Evolutionary conservation across 1,139 yeast genomes (phyloP), one percentile per base, ranked within the genome.

Genomic region (Geotrichum cucujoidarum): DNA sequence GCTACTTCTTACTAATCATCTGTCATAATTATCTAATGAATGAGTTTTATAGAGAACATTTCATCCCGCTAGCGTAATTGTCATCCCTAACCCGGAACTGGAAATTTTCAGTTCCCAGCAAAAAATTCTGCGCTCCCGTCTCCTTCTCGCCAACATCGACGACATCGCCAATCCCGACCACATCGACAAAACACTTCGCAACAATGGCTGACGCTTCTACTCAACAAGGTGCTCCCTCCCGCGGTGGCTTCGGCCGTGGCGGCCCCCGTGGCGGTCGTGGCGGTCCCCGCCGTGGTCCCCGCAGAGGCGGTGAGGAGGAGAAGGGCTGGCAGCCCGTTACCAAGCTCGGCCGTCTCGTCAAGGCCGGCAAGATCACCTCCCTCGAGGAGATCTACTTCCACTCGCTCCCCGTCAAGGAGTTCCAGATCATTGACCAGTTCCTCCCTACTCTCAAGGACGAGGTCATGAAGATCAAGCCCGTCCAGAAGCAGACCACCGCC

Each of bases 241-340:
- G 56, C 46, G 56, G 57, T 47, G 65, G 66, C 40, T 58, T 62
- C 39, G 57, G 58, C 35, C 62, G 64, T 39, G 63, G 70, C 48
- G 78, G 80, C 61, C 78, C 79, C 71, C 81, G 80, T 70, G 82
- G 80, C 55, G 74, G 77, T 63, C 63, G 67, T 52, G 64, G 76
- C 56, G 76, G 78, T 60, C 70, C 73, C 59, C 69, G 72, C 57
- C 72, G 79, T 63, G 74, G 78, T 68, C 80, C 81, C 59, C 81
- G 84, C 68, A 77, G 87, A 66, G 27, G 27, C 27, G 76, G 78
- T 66, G 81, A 78, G 64, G 97, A 90, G 77, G 97, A 92, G 81
- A 90, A 92, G 81, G 96, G 95, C 66, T 92, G 98, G 98, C 84
- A 83, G 68, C 99, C 99, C 78, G 98, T 92, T 72, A 92, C 99